Base-by-base conservation (phyloP, 108 stramenopile genomes). In the Skeletonema costatum region DNA sequence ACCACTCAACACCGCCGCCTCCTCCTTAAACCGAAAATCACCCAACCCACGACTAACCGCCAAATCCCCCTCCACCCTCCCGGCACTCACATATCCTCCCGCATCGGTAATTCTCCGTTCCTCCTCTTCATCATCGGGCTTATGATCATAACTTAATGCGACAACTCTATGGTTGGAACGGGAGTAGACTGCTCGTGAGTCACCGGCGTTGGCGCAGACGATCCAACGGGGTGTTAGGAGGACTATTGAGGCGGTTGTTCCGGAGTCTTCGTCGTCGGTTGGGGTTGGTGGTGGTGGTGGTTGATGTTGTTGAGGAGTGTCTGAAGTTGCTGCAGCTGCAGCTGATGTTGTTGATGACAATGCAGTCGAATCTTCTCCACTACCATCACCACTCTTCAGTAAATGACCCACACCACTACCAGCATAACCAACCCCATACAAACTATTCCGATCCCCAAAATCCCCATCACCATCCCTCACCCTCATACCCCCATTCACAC, bases 171-270 rank as follows among this genome's bases (percentile, higher is more conserved):
- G 66, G 16, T 63, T 71, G 25, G 75, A 74, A 10, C 77, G 72
- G 39, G 82, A 71, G 58, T 87, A 84, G 25, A 95, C 82, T 42
- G 95, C 81, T 36, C 99, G 87, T 33, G 95, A 96, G 79, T 99
- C 99, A 38, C 99, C 99, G 13, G 96, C 94, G 76, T 99, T 99
- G 80, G 97, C 97, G 72, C 96, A 97, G 41, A 98, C 77, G 32
- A 98, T 77, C 60, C 86, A 89, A 19, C 80, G 76, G 9, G 98
- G 98, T 11, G 97, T 95, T 5, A 97, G 46, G 62, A 98, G 41
- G 4, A 91, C 94, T 36, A 88, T 78, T 16, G 92, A 80, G 3
- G 96, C 97, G 8, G 99, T 98, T 12, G 97, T 96, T 7, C 99
- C 99, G 4, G 89, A 78, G 44, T 87, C 83, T 21, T 80, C 77